phyloP scores from a whole-genome alignment of 2,329 filamentous ascomycete genomes.

The Aspergillus novofumigatus region DNA sequence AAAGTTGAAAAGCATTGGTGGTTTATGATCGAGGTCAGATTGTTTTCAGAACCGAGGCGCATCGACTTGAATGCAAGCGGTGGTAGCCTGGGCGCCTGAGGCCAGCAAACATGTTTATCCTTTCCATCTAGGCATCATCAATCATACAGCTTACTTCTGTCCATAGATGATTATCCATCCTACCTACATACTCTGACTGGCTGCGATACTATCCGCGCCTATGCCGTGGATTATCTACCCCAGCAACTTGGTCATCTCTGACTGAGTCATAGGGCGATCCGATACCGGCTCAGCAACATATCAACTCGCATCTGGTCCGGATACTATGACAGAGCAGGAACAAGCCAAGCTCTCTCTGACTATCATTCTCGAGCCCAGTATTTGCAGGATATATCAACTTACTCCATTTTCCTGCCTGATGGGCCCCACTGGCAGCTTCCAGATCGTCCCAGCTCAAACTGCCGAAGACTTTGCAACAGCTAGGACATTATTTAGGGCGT shows the following conservation, averaged over 20 bases:
- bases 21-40: background rate
- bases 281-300: background rate
- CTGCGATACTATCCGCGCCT: background rate
- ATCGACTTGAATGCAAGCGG: background rate
- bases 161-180: background rate
- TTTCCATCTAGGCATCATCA: background rate
- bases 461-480: constrained; percentile 41
- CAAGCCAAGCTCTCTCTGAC: background rate
- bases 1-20: background rate
- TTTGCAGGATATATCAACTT: background rate
- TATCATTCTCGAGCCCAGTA: background rate
- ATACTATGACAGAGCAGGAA: background rate
- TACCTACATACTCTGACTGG: background rate
- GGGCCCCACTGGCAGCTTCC: constrained; percentile 5
- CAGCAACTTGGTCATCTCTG: background rate
- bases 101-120: background rate
- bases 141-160: background rate
- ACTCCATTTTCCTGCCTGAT: background rate
- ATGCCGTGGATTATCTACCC: background rate
- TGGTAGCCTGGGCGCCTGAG: background rate
- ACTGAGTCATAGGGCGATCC: background rate
- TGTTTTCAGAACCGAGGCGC: background rate
- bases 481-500: constrained; percentile 41
- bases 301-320: background rate
- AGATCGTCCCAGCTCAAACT: constrained; percentile 37